Conservation (phyloP, 495 filamentous ascomycete species). For the Aspergillus nidulans region DNA sequence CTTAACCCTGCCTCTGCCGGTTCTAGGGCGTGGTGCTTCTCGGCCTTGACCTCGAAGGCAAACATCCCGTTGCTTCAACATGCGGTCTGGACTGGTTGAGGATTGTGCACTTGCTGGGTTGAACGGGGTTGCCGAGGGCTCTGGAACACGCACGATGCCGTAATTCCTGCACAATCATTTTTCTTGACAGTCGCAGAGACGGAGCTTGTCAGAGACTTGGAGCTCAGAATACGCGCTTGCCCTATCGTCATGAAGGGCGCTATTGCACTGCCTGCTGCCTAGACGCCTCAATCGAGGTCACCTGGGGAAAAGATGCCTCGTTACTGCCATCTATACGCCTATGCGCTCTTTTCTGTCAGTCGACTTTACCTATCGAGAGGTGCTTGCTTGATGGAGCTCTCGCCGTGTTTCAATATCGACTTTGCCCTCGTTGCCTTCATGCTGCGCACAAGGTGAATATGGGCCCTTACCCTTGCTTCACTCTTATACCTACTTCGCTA, state of each 20-base stretch:
- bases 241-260: background rate
- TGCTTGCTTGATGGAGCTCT: background rate
- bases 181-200: no score
- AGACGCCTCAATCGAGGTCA: background rate
- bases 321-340: background rate
- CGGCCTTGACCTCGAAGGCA: background rate
- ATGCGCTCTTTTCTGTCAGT: background rate
- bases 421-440: background rate
- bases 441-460: background rate
- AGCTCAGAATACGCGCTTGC: background rate
- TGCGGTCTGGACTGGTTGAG: background rate
- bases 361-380: background rate
- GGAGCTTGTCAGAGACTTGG: no score
- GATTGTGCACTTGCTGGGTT: background rate
- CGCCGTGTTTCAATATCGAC: background rate
- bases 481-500: background rate
- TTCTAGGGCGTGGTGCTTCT: background rate
- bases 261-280: background rate
- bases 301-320: background rate
- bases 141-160: background rate
- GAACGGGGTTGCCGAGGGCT: background rate
- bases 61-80: background rate
- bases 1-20: background rate
- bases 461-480: background rate
- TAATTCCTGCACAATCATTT: background rate